Percentiles rank a stretch among this genome's conserved stretches.
Evolutionary conservation across 306 rosid genomes (phyloP).

Genomic region (Rosa rugosa): DNA sequence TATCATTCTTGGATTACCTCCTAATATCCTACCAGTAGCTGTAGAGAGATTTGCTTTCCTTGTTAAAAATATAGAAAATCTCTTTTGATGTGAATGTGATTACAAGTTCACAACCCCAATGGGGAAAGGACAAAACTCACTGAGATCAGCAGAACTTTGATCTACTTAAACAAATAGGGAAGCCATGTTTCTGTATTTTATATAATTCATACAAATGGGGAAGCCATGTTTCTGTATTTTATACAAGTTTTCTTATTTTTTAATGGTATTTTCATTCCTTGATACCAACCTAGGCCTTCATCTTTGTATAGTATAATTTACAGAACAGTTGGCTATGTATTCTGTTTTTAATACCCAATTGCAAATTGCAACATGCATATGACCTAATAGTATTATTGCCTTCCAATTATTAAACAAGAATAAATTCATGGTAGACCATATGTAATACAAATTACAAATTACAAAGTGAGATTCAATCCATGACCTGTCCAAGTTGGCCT

Average conservation of each 20-base stretch:
- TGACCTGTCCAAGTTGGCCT: neutral
- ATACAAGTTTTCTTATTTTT: neutral
- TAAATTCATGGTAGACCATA: neutral
- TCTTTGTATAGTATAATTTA: neutral
- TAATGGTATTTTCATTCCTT: neutral
- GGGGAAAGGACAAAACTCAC: neutral
- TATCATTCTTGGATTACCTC: neutral
- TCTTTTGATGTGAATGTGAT: neutral
- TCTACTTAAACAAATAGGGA: neutral
- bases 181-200: neutral
- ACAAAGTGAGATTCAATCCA: neutral
- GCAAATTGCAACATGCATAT: neutral
- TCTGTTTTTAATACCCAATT: neutral
- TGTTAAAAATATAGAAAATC: neutral
- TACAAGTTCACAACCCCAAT: neutral
- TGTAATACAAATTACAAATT: neutral
- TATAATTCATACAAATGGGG: neutral
- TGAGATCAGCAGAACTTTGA: neutral
- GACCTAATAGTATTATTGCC: neutral
- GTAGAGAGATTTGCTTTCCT: neutral
- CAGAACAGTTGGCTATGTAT: neutral
- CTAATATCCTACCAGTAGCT: neutral
- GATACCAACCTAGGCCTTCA: slow-evolving; percentile 4
- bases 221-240: neutral
- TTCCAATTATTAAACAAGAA: neutral